Conservation (phyloP, 805 yeast genomes). For the Wickerhamomyces chaumierensis region DNA sequence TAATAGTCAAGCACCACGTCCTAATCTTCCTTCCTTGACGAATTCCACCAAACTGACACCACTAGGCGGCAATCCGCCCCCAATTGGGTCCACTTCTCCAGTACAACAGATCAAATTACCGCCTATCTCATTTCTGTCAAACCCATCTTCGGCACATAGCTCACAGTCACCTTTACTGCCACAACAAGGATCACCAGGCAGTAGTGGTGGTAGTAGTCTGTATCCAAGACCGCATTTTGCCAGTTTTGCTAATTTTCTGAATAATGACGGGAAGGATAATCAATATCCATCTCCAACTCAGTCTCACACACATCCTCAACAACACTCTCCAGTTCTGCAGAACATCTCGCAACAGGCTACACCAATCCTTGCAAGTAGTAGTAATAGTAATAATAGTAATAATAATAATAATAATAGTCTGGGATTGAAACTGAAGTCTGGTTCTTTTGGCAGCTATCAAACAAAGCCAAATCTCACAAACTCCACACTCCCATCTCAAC, state of each 20-base stretch:
- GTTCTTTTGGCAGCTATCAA: not conserved
- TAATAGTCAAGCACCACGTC: not conserved
- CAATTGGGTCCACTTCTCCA: slow-evolving; percentile 1
- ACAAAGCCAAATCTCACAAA: not conserved
- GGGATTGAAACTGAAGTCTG: not conserved
- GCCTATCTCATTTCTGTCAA: slow-evolving; percentile 25
- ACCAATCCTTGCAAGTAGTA: not conserved
- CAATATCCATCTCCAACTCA: not conserved
- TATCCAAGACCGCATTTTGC: not conserved
- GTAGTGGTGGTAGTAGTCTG: no score
- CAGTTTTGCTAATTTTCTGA: not conserved
- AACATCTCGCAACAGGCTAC: not conserved
- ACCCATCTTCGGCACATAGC: slow-evolving; percentile 1
- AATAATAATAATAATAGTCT: no score
- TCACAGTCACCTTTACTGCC: slow-evolving; percentile 5
- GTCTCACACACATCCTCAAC: slow-evolving; percentile 1
- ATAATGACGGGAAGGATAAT: not conserved
- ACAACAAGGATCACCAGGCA: no score
- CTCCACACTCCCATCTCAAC: no score
- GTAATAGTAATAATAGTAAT: no score
- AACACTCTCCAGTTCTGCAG: not conserved
- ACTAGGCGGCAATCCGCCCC: not conserved
- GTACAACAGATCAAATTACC: slow-evolving; percentile 22
- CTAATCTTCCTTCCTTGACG: not conserved
- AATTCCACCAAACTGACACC: not conserved